A percentile compares a stretch with the other conserved stretches of the same genome.
These are phyloP conservation scores for Penicillium digitatum DNA, from an alignment of 2,329 filamentous ascomycete species.

Conservation along the genomic window DNA sequence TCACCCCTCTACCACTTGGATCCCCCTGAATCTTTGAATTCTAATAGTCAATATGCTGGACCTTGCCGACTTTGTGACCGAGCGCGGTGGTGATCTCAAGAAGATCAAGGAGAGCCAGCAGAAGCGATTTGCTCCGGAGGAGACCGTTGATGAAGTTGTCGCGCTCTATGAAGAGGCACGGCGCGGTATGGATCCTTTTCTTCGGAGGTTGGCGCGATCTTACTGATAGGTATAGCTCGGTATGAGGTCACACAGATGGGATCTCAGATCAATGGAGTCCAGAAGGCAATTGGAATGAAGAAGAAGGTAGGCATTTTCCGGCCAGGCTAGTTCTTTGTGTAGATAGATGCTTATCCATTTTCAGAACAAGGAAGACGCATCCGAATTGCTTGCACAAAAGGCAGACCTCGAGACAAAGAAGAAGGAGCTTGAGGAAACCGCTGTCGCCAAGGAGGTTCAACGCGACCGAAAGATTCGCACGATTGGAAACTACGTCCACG, in stretches of 20 bases:
- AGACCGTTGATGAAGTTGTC: slow-evolving; percentile 87
- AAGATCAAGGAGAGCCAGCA: slow-evolving; percentile 89
- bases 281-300: slow-evolving; percentile 86
- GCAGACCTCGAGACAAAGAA: slow-evolving; percentile 73
- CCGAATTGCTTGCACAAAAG: slow-evolving; percentile 75
- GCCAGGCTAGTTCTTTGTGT: not conserved
- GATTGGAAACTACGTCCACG: slow-evolving; percentile 89
- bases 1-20: slow-evolving; percentile 14
- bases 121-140: slow-evolving; percentile 72
- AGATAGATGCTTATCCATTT: slow-evolving; percentile 6
- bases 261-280: slow-evolving; percentile 78
- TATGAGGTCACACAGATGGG: slow-evolving; percentile 77
- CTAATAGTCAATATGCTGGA: slow-evolving; percentile 60
- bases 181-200: slow-evolving; percentile 53
- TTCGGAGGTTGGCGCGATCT: not conserved
- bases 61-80: slow-evolving; percentile 72
- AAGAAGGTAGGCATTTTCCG: slow-evolving; percentile 64
- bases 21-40: not conserved
- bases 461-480: slow-evolving; percentile 75
- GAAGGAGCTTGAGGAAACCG: slow-evolving; percentile 70
- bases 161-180: slow-evolving; percentile 80
- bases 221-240: slow-evolving; percentile 49
- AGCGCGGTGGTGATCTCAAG: slow-evolving; percentile 87
- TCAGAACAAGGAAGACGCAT: slow-evolving; percentile 79
- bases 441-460: slow-evolving; percentile 67